These are phyloP conservation scores for Fonsecaea nubica DNA, from an alignment of 2,329 filamentous ascomycete species.

Conservation along the genomic window DNA sequence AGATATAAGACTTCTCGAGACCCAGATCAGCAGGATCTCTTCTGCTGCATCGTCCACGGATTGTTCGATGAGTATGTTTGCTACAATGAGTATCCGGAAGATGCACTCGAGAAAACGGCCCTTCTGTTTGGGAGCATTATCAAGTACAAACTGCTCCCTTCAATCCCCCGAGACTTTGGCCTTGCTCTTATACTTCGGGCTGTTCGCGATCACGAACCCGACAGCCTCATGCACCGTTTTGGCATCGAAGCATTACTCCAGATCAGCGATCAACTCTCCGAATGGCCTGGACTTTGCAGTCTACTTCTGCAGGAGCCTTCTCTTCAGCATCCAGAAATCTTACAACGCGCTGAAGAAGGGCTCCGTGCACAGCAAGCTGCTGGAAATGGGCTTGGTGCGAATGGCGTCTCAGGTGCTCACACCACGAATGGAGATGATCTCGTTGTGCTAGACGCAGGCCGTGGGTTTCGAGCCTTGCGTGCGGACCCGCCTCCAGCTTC, in stretches of 20 bases:
- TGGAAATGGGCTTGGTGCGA: slow-evolving; percentile 48
- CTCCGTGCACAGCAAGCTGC: slow-evolving; percentile 66
- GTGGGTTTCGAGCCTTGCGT: slow-evolving; percentile 77
- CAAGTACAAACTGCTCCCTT: slow-evolving; percentile 87
- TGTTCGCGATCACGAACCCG: slow-evolving; percentile 80
- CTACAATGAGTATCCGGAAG: slow-evolving; percentile 94
- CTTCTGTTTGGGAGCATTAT: slow-evolving; percentile 97
- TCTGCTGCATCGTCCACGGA: slow-evolving; percentile 98
- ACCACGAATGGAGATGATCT: slow-evolving; percentile 73
- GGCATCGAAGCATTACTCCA: slow-evolving; percentile 93
- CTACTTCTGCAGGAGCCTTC: slow-evolving; percentile 81
- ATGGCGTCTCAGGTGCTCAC: slow-evolving; percentile 55
- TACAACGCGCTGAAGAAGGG: slow-evolving; percentile 80
- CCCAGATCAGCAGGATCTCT: slow-evolving; percentile 86
- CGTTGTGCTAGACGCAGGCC: slow-evolving; percentile 61
- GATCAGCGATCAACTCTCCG: slow-evolving; percentile 78
- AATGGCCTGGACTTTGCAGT: slow-evolving; percentile 96
- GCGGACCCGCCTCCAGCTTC: slow-evolving; percentile 71
- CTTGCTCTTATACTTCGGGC: slow-evolving; percentile 97
- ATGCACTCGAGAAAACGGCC: slow-evolving; percentile 91
- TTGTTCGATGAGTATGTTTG: slow-evolving; percentile 97
- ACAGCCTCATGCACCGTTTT: slow-evolving; percentile 97
- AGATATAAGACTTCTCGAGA: slow-evolving; percentile 87
- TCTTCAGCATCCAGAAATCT: slow-evolving; percentile 83
- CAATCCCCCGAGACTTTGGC: slow-evolving; percentile 90